Evolutionary conservation across 805 yeast genomes (phyloP), one percentile per base, ranked within the genome.

Genomic region (Candida methanosorbosa): DNA sequence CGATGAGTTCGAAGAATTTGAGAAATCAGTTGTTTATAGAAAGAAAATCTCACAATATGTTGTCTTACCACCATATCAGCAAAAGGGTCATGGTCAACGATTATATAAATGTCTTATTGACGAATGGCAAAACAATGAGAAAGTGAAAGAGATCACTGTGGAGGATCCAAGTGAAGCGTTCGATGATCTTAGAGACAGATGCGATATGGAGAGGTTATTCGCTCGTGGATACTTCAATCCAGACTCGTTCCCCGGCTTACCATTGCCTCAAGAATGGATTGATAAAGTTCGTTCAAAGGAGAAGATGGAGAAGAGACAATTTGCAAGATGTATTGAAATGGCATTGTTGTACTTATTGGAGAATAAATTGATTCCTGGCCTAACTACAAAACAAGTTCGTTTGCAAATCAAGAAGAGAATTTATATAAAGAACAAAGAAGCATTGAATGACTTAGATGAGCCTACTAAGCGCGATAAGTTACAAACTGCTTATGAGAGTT

Each of bases 141-240:
- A 49, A 2, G 74, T 87, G 18, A 57, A 61, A 23, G 94, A 88
- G 46, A 69, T 92, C 27, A 85, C 90, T 0, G 86, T 92, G 4
- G 97, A 92, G 54, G 98, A 92, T 54, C 97, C 97, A 3, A 83
- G 81, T 50, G 96, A 87, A 52, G 75, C 76, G 24, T 90, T 92
- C 59, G 98, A 92, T 51, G 94, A 84, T 50, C 63, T 92, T 44
- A 69, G 98, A 38, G 97, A 92, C 52, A 64, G 90, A 22, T 70
- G 78, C 42, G 97, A 92, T 50, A 63, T 86, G 44, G 57, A 61
- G 38, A 60, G 78, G 45, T 53, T 80, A 22, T 47, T 61, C 30
- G 49, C 66, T 20, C 39, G 51, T 8, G 47, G 56, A n/a, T 37
- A 64, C 23, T 27, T 18, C 7, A 25, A 35, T 15, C 29, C 26